These are phyloP conservation scores for Agaricus blazei DNA, from an alignment of 768 basidiomycete species.

Conservation along the genomic window DNA sequence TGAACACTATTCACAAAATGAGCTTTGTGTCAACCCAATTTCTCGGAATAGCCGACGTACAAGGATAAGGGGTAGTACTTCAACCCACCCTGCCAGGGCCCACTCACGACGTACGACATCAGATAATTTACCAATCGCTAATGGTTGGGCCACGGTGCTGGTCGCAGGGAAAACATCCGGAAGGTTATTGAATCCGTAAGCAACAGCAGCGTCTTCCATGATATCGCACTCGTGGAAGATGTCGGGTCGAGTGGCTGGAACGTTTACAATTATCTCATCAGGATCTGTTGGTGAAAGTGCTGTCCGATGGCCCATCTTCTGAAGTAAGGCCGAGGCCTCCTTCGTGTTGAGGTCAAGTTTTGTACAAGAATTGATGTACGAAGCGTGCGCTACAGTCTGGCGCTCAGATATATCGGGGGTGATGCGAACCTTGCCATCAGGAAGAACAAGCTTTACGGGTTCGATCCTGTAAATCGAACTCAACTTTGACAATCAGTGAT, in stretches of 20 bases:
- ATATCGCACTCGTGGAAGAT: conserved; percentile 98
- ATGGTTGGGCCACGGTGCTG: conserved; percentile 90
- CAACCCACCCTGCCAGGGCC: conserved; percentile 93
- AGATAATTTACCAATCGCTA: conserved; percentile 83
- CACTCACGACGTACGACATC: conserved; percentile 89
- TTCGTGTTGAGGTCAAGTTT: conserved; percentile 66
- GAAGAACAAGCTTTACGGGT: conserved; percentile 79
- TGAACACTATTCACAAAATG: conserved; percentile 63
- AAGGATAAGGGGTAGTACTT: conserved; percentile 90
- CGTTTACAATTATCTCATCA: conserved; percentile 69
- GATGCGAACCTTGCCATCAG: conserved; percentile 71
- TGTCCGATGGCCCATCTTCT: conserved; percentile 76
- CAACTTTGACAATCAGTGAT: neutral
- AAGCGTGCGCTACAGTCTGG: conserved; percentile 67
- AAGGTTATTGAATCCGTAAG: conserved; percentile 96
- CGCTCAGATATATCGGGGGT: conserved; percentile 80
- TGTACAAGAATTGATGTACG: conserved; percentile 95
- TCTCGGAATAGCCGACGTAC: conserved; percentile 40
- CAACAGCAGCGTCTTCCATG: conserved; percentile 97
- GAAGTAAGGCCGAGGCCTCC: conserved; percentile 68
- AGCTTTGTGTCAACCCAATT: neutral
- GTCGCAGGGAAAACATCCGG: conserved; percentile 89
- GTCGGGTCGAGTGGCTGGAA: conserved; percentile 96
- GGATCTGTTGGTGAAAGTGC: conserved; percentile 44
- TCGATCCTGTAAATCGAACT: conserved; percentile 61